Percentiles rank a stretch among this genome's conserved stretches.
phyloP scores from a whole-genome alignment of 2,329 filamentous ascomycete genomes.

The Sarocladium kiliense region DNA sequence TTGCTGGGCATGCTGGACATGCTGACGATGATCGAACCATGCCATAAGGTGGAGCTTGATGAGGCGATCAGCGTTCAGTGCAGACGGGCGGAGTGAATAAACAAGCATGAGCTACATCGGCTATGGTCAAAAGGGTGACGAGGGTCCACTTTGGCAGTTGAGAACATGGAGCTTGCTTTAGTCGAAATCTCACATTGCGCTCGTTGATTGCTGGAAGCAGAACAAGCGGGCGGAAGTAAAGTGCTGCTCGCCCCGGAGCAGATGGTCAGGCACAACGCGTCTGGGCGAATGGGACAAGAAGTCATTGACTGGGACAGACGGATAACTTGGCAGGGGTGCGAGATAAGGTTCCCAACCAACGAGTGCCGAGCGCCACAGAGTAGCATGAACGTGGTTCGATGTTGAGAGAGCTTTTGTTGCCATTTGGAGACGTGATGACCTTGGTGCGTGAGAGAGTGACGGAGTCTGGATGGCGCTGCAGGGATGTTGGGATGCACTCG shows the following conservation, averaged over 20 bases:
- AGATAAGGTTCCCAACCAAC: neutral
- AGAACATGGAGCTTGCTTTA: neutral
- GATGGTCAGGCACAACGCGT: neutral
- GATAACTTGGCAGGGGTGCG: neutral
- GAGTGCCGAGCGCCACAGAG: neutral
- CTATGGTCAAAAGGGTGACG: neutral
- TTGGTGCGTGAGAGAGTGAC: neutral
- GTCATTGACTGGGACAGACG: neutral
- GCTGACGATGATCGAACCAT: slow-evolving; percentile 2
- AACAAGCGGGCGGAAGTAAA: neutral
- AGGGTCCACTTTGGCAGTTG: neutral
- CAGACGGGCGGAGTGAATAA: neutral
- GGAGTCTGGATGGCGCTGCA: neutral
- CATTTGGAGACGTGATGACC: neutral
- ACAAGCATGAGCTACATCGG: neutral
- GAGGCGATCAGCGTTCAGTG: neutral
- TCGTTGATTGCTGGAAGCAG: neutral
- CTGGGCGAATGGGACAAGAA: neutral
- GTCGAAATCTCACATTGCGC: neutral
- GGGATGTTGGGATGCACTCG: neutral
- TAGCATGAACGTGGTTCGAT: neutral
- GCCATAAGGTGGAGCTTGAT: neutral
- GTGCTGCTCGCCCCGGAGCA: neutral
- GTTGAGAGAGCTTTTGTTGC: neutral
- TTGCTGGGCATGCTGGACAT: neutral